Evolutionary conservation across 2,329 filamentous ascomycete genomes (phyloP).

Genomic region (Parasarocladium wereldwijsianum): DNA sequence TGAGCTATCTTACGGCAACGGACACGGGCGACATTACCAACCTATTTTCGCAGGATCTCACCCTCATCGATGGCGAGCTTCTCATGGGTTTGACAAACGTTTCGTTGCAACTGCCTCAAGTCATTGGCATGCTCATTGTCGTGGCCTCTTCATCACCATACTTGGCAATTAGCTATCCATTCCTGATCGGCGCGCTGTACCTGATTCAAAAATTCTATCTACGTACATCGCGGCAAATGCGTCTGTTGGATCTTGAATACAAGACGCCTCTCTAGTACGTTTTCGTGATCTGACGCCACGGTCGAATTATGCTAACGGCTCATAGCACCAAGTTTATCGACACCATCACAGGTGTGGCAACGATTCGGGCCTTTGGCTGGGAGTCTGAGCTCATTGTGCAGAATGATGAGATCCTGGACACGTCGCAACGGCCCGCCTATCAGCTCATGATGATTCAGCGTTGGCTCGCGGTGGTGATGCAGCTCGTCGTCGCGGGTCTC

Average conservation of each 20-base stretch:
- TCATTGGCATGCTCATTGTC: conserved; percentile 10
- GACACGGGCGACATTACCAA: conserved; percentile 27
- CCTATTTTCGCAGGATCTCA: conserved; percentile 29
- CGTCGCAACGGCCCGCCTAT: conserved; percentile 40
- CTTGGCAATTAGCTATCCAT: conserved; percentile 8
- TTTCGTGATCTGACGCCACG: too few species aligned
- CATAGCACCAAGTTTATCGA: conserved; percentile 33
- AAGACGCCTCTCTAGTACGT: conserved; percentile 14
- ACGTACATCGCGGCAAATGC: conserved; percentile 21
- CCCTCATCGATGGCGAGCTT: conserved; percentile 24
- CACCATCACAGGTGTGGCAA: conserved; percentile 35
- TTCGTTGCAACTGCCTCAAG: neutral
- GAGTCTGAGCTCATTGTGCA: conserved; percentile 22
- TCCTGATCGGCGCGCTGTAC: conserved; percentile 8
- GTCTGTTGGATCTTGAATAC: conserved; percentile 1
- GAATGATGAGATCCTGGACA: conserved; percentile 32
- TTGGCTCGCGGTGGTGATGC: conserved; percentile 37
- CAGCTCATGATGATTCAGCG: conserved; percentile 39
- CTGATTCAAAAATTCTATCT: conserved; percentile 28
- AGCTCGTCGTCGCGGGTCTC: conserved; percentile 31
- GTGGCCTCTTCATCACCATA: conserved; percentile 9
- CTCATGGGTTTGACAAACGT: conserved; percentile 18
- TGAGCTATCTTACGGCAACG: conserved; percentile 25
- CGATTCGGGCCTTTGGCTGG: conserved; percentile 42
- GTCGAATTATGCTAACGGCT: neutral